These are phyloP conservation scores for Aureobasidium sp. DNA, from an alignment of 2,329 filamentous ascomycete genomes.

Conservation along the genomic window DNA sequence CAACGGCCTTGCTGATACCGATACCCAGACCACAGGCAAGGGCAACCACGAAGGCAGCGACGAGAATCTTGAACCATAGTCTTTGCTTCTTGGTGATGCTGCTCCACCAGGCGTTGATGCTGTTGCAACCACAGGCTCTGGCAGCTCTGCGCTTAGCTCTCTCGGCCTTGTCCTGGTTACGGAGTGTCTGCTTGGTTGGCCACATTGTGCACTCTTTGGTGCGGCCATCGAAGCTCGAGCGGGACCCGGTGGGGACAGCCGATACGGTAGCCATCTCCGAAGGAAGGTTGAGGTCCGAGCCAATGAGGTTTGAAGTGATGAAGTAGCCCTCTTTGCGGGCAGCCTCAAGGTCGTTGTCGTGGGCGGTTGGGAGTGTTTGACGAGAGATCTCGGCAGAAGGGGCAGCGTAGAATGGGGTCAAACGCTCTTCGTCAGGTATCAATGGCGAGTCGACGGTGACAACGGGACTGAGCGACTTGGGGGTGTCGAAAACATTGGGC, in stretches of 20 bases:
- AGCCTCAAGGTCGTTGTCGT: slow-evolving; percentile 35
- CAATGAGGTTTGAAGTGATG: slow-evolving; percentile 30
- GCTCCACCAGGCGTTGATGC: slow-evolving; percentile 27
- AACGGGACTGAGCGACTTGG: slow-evolving; percentile 27
- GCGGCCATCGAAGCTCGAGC: slow-evolving; percentile 21
- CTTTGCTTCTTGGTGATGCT: slow-evolving; percentile 36
- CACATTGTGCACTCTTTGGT: slow-evolving; percentile 45
- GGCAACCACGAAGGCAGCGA: slow-evolving; percentile 38
- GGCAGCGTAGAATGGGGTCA: slow-evolving; percentile 34
- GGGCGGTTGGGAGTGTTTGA: slow-evolving; percentile 16
- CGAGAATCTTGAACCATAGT: slow-evolving; percentile 36
- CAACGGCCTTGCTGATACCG: slow-evolving; percentile 41
- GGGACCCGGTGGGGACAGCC: not conserved
- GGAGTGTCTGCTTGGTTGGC: slow-evolving; percentile 41
- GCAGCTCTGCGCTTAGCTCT: slow-evolving; percentile 24
- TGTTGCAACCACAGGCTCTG: slow-evolving; percentile 29
- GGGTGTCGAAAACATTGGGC: slow-evolving; percentile 24
- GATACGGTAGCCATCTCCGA: not conserved
- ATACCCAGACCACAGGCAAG: slow-evolving; percentile 41
- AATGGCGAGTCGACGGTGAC: slow-evolving; percentile 25
- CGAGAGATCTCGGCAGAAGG: slow-evolving; percentile 16
- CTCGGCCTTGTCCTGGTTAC: slow-evolving; percentile 29
- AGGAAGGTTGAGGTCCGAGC: slow-evolving; percentile 30
- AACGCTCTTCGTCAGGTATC: slow-evolving; percentile 34
- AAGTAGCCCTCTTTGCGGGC: slow-evolving; percentile 21